Base-by-base conservation (phyloP, 108 stramenopile genomes). In the Skeletonema tropicum region DNA sequence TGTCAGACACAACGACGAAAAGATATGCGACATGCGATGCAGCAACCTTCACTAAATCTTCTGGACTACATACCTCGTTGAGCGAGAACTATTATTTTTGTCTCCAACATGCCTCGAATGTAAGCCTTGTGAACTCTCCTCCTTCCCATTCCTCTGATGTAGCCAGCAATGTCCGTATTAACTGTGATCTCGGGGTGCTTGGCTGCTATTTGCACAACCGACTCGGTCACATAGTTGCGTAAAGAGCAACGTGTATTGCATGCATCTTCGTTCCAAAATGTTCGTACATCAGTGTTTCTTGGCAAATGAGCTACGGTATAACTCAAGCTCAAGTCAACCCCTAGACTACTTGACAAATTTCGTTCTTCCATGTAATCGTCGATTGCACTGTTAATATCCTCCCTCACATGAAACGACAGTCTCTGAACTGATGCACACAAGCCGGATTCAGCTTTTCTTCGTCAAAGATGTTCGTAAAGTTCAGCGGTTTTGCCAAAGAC, bases 81-180 rank as follows among this genome's bases (percentile, higher is more conserved):
- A 12, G 88, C 64, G 13, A 89, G 63, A 8, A 91, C 88, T 10
- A 91, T 80, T 65, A 91, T 84, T 58, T 89, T 89, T 63, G 63
- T 83, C 17, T 33, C 21, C 59, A 91, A 45, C 63, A 91, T 21
- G 1, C 57, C 77, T 23, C 69, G 15, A 15, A 82, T 55, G 36
- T 85, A 85, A 46, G 21, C 73, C 25, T 1, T 19, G 13, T 52
- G 61, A 13, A 68, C 66, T 57, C 15, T 49, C 0, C 12, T 68
- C 29, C 79, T 73, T 6, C 76, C 76, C 26, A 29, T 23, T 29
- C 45, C 30, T 4, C 36, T 33, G n/a, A 62, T 62, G 61, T 30
- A 62, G 19, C 61, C 61, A 7, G 23, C 61, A 8, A 62, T 21
- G 31, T 62, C 61, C 8, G 26, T 62, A 38, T 62, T 62, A 1